Evolutionary conservation across 495 filamentous ascomycete genomes (phyloP).

Genomic region (Hypoxylon lienhwacheense): DNA sequence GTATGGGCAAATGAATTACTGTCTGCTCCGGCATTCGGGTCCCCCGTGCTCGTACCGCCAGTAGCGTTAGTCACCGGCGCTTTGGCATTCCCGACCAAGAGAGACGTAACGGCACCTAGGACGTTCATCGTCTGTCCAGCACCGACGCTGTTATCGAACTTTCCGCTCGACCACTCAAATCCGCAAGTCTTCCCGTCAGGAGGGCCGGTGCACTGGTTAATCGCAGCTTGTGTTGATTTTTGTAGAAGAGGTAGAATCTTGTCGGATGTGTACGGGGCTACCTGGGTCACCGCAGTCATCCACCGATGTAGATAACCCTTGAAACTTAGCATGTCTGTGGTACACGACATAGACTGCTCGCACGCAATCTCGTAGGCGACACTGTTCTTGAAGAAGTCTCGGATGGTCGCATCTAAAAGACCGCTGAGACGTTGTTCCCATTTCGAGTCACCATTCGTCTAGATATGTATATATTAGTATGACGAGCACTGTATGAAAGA

Average conservation of each 20-base stretch:
- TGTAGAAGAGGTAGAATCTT: constrained; percentile 63
- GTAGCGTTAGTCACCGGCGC: constrained; percentile 53
- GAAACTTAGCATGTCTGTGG: constrained; percentile 76
- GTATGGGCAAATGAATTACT: constrained; percentile 26
- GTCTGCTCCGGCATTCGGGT: constrained; percentile 60
- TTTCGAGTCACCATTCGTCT: constrained; percentile 57
- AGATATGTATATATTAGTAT: constrained; percentile 19
- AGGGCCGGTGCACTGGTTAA: constrained; percentile 66
- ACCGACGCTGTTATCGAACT: constrained; percentile 54
- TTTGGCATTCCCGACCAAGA: constrained; percentile 46
- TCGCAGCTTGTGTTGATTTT: constrained; percentile 66
- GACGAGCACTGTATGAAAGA: constrained; percentile 3
- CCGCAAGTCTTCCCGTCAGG: constrained; percentile 61
- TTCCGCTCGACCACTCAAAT: constrained; percentile 65
- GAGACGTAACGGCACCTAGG: constrained; percentile 50
- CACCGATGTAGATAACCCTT: constrained; percentile 80
- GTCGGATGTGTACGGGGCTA: constrained; percentile 65
- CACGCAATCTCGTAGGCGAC: constrained; percentile 73
- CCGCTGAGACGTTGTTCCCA: constrained; percentile 64
- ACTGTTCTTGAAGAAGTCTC: constrained; percentile 58
- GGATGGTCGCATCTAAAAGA: constrained; percentile 59
- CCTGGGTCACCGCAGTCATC: constrained; percentile 71
- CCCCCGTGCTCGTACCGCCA: constrained; percentile 62
- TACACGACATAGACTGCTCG: constrained; percentile 63
- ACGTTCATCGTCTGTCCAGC: constrained; percentile 63